Conservation (phyloP, 2,329 filamentous ascomycete species). For the Aspergillus aculeatus region DNA sequence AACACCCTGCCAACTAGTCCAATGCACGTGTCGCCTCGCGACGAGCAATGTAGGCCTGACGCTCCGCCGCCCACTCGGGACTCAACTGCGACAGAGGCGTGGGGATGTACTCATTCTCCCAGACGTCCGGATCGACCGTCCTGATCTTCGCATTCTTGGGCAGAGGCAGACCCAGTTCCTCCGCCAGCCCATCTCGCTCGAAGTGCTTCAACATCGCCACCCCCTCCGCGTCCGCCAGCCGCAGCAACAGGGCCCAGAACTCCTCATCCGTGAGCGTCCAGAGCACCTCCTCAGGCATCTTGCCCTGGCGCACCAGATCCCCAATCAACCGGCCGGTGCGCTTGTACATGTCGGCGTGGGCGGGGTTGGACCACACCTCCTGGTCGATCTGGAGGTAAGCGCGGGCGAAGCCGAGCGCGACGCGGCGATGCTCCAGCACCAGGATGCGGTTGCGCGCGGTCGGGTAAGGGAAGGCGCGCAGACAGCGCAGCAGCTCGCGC, state of each 20-base stretch:
- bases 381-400: conserved; percentile 36
- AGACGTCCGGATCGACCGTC: not conserved
- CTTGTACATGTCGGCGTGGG: conserved; percentile 37
- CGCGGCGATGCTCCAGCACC: conserved; percentile 29
- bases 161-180: not conserved
- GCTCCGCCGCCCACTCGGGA: conserved; percentile 4
- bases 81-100: not conserved
- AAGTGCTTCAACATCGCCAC: conserved; percentile 1
- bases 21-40: not conserved
- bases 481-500: conserved; percentile 22
- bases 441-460: conserved; percentile 29
- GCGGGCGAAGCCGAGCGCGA: conserved; percentile 34
- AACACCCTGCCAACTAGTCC: not conserved
- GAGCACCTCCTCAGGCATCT: conserved; percentile 30
- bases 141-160: conserved; percentile 1
- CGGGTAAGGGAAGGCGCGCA: conserved; percentile 32
- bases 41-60: not conserved
- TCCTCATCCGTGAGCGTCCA: conserved; percentile 37
- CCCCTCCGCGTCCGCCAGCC: conserved; percentile 16
- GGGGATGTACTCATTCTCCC: not conserved
- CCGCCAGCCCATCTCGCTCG: not conserved
- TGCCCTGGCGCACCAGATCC: conserved; percentile 21
- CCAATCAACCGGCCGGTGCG: conserved; percentile 37
- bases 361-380: conserved; percentile 41
- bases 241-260: conserved; percentile 36